phyloP scores from a whole-genome alignment of 2,329 filamentous ascomycete genomes.

The Diatrype stigma region DNA sequence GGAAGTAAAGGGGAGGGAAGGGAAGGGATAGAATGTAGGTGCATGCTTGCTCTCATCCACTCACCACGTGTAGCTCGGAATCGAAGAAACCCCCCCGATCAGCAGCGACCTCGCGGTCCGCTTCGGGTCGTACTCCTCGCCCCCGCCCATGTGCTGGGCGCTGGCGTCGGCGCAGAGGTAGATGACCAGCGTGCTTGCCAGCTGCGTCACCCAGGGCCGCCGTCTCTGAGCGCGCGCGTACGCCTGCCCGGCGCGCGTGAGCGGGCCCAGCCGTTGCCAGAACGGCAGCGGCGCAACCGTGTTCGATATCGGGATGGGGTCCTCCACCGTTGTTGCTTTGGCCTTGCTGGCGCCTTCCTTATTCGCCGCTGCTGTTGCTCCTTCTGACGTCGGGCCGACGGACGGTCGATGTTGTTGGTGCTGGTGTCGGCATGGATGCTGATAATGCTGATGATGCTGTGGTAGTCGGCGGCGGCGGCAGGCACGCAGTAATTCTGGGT shows the following conservation, averaged over 20 bases:
- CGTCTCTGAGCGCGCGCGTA: conserved; percentile 70
- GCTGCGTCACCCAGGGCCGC: conserved; percentile 74
- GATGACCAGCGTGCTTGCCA: conserved; percentile 70
- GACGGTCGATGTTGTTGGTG: too few relatives aligned
- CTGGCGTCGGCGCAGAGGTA: conserved; percentile 75
- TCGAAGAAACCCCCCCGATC: conserved; percentile 69
- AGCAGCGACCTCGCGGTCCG: conserved; percentile 68
- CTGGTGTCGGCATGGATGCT: conserved; percentile 16
- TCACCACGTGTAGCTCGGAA: conserved; percentile 81
- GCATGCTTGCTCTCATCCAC: too few relatives aligned
- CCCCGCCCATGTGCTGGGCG: conserved; percentile 64
- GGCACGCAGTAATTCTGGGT: conserved; percentile 11
- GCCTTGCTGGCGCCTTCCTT: too few relatives aligned
- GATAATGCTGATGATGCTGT: too few relatives aligned
- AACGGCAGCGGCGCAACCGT: conserved; percentile 40
- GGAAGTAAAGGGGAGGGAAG: too few relatives aligned
- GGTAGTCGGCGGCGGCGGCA: conserved; percentile 9
- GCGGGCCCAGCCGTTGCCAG: conserved; percentile 55
- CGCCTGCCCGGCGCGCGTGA: conserved; percentile 48
- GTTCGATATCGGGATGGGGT: conserved; percentile 39
- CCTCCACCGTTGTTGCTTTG: conserved; percentile 12
- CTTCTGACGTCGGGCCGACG: conserved; percentile 11
- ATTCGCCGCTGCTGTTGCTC: conserved; percentile 9
- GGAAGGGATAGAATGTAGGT: not conserved
- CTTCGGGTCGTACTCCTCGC: conserved; percentile 60